These are phyloP conservation scores for Boletus subparvulus DNA, from an alignment of 768 basidiomycete genomes.

Conservation along the genomic window DNA sequence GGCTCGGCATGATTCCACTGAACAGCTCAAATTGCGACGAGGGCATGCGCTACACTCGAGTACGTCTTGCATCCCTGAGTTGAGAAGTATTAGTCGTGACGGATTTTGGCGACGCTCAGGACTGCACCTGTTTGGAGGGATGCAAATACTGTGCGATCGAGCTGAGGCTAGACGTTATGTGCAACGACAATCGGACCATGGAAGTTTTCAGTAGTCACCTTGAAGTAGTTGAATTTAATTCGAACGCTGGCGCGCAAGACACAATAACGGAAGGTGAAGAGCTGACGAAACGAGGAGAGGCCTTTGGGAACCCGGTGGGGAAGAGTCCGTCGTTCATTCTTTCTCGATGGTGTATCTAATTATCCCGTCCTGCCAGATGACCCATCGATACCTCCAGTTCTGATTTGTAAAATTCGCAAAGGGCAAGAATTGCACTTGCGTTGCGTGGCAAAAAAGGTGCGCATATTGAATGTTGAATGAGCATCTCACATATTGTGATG, in stretches of 20 bases:
- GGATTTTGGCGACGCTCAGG: constrained; percentile 47
- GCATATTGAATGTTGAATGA: constrained; percentile 10
- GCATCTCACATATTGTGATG: not conserved
- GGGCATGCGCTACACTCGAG: constrained; percentile 77
- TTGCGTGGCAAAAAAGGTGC: constrained; percentile 93
- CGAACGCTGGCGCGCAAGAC: constrained; percentile 40
- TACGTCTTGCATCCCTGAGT: constrained; percentile 33
- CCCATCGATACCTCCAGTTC: constrained; percentile 59
- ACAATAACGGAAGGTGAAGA: constrained; percentile 56
- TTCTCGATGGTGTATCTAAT: constrained; percentile 4
- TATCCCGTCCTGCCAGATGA: constrained; percentile 47
- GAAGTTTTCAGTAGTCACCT: constrained; percentile 86
- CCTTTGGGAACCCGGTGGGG: constrained; percentile 82
- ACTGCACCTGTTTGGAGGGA: constrained; percentile 84
- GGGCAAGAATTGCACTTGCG: constrained; percentile 86
- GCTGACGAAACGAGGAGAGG: constrained; percentile 66
- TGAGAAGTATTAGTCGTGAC: not conserved
- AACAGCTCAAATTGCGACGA: constrained; percentile 86
- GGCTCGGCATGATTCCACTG: constrained; percentile 92
- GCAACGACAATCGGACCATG: constrained; percentile 72
- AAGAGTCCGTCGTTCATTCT: constrained; percentile 54
- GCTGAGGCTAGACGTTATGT: constrained; percentile 74
- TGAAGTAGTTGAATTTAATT: constrained; percentile 50
- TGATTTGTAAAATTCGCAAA: constrained; percentile 90
- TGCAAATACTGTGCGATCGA: constrained; percentile 87